Evolutionary conservation across 2,329 filamentous ascomycete genomes (phyloP).

Genomic region (Calonectria hawksworthii): DNA sequence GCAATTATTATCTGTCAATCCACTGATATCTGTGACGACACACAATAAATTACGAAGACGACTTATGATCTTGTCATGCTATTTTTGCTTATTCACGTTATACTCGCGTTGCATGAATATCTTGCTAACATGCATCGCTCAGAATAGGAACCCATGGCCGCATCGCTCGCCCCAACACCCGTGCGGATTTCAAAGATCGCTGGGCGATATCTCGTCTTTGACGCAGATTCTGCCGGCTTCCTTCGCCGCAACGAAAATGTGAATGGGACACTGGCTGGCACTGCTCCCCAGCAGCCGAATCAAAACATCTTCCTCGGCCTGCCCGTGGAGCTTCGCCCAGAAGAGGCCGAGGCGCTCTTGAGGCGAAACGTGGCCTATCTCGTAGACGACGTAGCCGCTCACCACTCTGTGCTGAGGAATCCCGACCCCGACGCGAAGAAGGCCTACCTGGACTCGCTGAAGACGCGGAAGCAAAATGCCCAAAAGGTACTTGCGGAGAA

Average conservation of each 20-base stretch:
- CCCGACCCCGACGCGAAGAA: constrained; percentile 69
- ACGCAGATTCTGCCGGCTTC: constrained; percentile 82
- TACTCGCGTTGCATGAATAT: constrained; percentile 16
- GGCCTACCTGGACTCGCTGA: constrained; percentile 74
- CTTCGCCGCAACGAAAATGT: constrained; percentile 86
- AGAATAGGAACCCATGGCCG: constrained; percentile 39
- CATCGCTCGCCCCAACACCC: constrained; percentile 50
- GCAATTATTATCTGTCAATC: constrained; percentile 71
- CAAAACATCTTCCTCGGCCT: constrained; percentile 95
- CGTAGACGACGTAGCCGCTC: constrained; percentile 82
- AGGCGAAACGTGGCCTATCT: constrained; percentile 83
- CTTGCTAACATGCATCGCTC: constrained; percentile 37
- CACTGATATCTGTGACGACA: constrained; percentile 66
- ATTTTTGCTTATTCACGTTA: constrained; percentile 19
- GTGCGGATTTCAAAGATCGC: constrained; percentile 87
- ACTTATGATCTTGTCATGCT: constrained; percentile 54
- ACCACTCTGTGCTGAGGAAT: constrained; percentile 73
- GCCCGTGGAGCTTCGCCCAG: constrained; percentile 89
- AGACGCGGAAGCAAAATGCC: constrained; percentile 57
- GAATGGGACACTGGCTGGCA: constrained; percentile 87
- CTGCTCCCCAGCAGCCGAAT: constrained; percentile 90
- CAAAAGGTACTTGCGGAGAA: constrained; percentile 57
- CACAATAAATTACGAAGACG: constrained; percentile 60
- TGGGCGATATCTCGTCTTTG: constrained; percentile 90
- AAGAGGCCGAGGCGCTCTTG: constrained; percentile 87